Evolutionary conservation across 179 eudicot genomes (phyloP).

Genomic region (Pouteria campechiana): DNA sequence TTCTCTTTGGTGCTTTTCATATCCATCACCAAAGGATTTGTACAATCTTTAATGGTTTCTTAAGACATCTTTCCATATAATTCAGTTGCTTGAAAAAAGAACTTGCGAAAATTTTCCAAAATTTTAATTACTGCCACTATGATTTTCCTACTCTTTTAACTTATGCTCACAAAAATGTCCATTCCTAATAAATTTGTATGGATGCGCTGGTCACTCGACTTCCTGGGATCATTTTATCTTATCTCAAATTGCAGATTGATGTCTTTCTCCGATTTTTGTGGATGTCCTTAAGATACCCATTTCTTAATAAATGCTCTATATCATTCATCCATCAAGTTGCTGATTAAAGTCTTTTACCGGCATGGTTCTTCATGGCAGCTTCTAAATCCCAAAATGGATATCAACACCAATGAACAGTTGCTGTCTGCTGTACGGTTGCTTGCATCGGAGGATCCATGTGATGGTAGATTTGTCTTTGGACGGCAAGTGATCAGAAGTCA

Average conservation of each 20-base stretch:
- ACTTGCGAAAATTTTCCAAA: no score
- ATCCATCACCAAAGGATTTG: no score
- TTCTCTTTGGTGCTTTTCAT: no score
- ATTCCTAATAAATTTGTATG: no score
- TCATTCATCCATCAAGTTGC: not conserved
- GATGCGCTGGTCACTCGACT: no score
- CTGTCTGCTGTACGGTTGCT: constrained; percentile 56
- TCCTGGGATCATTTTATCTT: not conserved
- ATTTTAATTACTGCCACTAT: no score
- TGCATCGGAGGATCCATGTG: constrained; percentile 71
- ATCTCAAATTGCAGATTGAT: not conserved
- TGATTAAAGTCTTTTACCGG: not conserved
- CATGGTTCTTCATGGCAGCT: constrained; percentile 32
- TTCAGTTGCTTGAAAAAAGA: no score
- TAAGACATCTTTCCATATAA: no score
- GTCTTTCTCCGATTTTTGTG: not conserved
- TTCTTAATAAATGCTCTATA: no score
- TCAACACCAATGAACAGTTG: constrained; percentile 33
- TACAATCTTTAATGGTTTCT: no score
- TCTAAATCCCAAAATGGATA: constrained; percentile 41
- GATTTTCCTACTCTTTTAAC: no score
- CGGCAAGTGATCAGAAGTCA: constrained; percentile 40
- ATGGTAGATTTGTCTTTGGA: constrained; percentile 80
- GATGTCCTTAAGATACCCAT: not conserved
- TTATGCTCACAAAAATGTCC: no score